Evolutionary conservation across 2,329 filamentous ascomycete genomes (phyloP), one percentile per base, ranked within the genome.

Genomic region (Scedosporium boydii): DNA sequence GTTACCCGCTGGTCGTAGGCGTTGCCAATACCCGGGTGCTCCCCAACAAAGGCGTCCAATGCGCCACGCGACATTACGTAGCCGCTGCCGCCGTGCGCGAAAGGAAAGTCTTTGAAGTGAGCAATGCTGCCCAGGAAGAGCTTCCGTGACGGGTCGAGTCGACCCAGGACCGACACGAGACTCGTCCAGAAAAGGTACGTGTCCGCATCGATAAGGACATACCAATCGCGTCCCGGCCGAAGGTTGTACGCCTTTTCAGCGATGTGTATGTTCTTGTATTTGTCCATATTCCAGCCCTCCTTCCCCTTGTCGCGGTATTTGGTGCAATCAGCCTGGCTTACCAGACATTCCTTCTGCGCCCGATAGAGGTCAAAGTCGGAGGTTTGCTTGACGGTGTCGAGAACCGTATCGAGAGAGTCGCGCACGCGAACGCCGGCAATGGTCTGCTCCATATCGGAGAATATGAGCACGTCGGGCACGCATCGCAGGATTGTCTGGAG

Each of bases 191-290:
- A 75, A 60, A 85, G 69, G 67, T 84, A 85, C 10, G 80, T 84
- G 67, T 86, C 83, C 38, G 81, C 81, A 66, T 85, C 83, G 66
- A 81, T 78, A 66, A 85, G 85, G 61, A 86, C 77, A 67, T 84
- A 86, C 82, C 83, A 86, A 62, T 83, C 78, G 57, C 71, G 75
- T 48, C 77, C 70, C 3, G 82, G 82, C 2, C 81, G 78, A 75
- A 81, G 75, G 55, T 75, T 73, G 77, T 81, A 85, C 1, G 82
- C 77, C 63, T 82, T 78, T 67, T 82, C 75, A 53, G 84, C 74
- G 75, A 85, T 84, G 66, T 82, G 81, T 58, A 85, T 71, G 68
- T 83, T 84, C 71, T 86, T 86, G 74, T 83, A 86, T 73, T 84
- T 85, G 70, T 86, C 83, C 65, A 86, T 71, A 59, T 76, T 76